Conservation (phyloP, 352 stramenopile genomes). For the Thraustotheca clavata region DNA sequence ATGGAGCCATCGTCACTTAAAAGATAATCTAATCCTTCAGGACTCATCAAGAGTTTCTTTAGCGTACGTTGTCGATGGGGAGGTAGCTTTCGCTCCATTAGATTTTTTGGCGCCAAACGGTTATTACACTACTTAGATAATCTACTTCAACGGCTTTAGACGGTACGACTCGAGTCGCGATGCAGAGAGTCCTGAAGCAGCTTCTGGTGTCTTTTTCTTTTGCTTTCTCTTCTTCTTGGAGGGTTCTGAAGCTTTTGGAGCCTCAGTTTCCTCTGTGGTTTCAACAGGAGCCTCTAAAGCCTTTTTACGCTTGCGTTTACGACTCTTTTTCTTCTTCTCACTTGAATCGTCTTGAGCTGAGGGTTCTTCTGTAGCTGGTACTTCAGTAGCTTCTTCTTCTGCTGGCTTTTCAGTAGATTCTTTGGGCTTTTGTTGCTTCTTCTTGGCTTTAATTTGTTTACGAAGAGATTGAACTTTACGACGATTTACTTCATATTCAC, state of each 20-base stretch:
- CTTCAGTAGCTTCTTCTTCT: slow-evolving; percentile 14
- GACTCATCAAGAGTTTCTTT: not conserved
- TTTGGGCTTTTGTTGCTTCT: slow-evolving; percentile 39
- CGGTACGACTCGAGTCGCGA: slow-evolving; percentile 82
- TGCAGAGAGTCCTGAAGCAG: slow-evolving; percentile 46
- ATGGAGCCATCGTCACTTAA: not conserved
- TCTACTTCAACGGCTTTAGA: slow-evolving; percentile 40
- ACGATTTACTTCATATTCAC: slow-evolving; percentile 62
- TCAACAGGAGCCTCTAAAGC: not conserved
- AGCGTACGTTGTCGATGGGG: not conserved
- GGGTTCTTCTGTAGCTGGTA: slow-evolving; percentile 12
- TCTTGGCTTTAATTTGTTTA: slow-evolving; percentile 56
- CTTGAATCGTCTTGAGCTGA: not conserved
- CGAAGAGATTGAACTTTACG: slow-evolving; percentile 54
- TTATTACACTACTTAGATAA: too few relatives aligned
- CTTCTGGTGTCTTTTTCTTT: slow-evolving; percentile 32
- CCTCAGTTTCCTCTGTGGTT: slow-evolving; percentile 17
- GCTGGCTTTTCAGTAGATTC: not conserved
- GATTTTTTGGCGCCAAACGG: not conserved
- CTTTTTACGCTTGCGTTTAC: slow-evolving; percentile 17
- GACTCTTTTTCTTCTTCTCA: slow-evolving; percentile 20
- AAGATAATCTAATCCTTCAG: slow-evolving; percentile 18
- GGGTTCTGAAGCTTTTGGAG: not conserved
- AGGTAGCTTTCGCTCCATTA: not conserved
- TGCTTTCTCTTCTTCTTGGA: slow-evolving; percentile 59